phyloP scores from a whole-genome alignment of 345 rosid species.

The Barbarea vulgaris region DNA sequence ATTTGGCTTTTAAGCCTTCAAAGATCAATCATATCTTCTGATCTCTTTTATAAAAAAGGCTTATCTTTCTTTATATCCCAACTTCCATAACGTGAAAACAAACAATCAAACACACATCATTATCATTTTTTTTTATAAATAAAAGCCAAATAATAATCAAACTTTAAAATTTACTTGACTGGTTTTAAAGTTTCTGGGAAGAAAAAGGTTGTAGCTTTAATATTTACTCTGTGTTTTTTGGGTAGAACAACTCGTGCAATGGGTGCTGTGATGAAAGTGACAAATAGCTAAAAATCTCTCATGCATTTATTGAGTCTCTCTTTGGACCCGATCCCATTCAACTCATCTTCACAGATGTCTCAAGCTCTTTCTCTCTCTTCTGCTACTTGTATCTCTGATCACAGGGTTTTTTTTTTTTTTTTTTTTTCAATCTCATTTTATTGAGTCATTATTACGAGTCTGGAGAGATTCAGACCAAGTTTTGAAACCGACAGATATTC shows the following conservation, averaged over 20 bases:
- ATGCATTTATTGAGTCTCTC: slow-evolving; percentile 43
- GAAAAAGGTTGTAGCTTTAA: slow-evolving; percentile 27
- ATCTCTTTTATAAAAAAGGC: neutral
- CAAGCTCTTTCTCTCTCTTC: slow-evolving; percentile 29
- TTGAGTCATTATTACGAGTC: slow-evolving; percentile 22
- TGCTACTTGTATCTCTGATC: slow-evolving; percentile 21
- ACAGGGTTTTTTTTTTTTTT: neutral
- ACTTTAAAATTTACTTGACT: slow-evolving; percentile 1
- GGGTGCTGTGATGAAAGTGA: slow-evolving; percentile 45
- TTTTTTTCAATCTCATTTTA: slow-evolving; percentile 24
- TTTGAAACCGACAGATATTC: slow-evolving; percentile 30
- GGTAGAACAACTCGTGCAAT: slow-evolving; percentile 43
- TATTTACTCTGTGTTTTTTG: slow-evolving; percentile 14
- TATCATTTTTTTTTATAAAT: neutral
- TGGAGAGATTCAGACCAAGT: slow-evolving; percentile 17
- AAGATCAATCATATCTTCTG: slow-evolving; percentile 34
- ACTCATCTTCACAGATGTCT: slow-evolving; percentile 39
- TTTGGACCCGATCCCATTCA: slow-evolving; percentile 42
- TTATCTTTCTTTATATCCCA: slow-evolving; percentile 21
- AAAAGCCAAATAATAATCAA: neutral
- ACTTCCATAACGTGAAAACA: slow-evolving; percentile 36
- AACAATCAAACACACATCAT: slow-evolving; percentile 39
- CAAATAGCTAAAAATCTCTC: slow-evolving; percentile 38
- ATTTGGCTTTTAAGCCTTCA: slow-evolving; percentile 42
- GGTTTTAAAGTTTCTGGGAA: slow-evolving; percentile 7